Percentiles rank a stretch among this genome's conserved stretches.
Conservation (phyloP, 208 protist genomes). For the Borovskyia barvae region DNA sequence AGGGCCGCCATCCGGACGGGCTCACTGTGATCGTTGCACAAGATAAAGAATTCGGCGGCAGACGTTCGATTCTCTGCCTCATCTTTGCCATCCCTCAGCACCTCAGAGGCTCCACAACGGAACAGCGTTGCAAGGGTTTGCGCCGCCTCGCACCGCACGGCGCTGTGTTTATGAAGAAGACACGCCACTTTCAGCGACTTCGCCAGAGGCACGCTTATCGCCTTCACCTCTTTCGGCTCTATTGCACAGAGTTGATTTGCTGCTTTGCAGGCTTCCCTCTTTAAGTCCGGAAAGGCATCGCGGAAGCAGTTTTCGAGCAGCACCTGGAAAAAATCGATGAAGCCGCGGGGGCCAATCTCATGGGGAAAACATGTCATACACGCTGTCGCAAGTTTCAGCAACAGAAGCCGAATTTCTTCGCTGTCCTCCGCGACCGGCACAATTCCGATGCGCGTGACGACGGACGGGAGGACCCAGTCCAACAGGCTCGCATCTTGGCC, state of each 20-base stretch:
- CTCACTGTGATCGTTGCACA: slow-evolving; percentile 85
- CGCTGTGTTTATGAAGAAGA: slow-evolving; percentile 86
- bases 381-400: slow-evolving; percentile 50
- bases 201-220: slow-evolving; percentile 57
- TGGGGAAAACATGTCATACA: slow-evolving; percentile 87
- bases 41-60: slow-evolving; percentile 56
- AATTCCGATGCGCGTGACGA: slow-evolving; percentile 82
- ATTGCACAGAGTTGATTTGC: slow-evolving; percentile 67
- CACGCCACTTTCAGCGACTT: slow-evolving; percentile 66
- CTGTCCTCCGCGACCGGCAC: slow-evolving; percentile 71
- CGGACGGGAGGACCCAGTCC: slow-evolving; percentile 87
- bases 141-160: slow-evolving; percentile 64
- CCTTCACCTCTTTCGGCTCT: slow-evolving; percentile 70
- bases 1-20: slow-evolving; percentile 59
- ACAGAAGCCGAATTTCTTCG: slow-evolving; percentile 76
- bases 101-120: slow-evolving; percentile 64
- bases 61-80: slow-evolving; percentile 66
- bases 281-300: slow-evolving; percentile 79
- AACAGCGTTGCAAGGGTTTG: slow-evolving; percentile 63
- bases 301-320: slow-evolving; percentile 82
- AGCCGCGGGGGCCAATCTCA: slow-evolving; percentile 84
- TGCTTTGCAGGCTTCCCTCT: slow-evolving; percentile 79
- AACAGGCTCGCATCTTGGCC: slow-evolving; percentile 55
- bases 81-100: slow-evolving; percentile 65
- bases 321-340: slow-evolving; percentile 88